A percentile compares a stretch with the other conserved stretches of the same genome.
Conservation (phyloP, 169 alveolate species). For the Plasmodium ovale region DNA sequence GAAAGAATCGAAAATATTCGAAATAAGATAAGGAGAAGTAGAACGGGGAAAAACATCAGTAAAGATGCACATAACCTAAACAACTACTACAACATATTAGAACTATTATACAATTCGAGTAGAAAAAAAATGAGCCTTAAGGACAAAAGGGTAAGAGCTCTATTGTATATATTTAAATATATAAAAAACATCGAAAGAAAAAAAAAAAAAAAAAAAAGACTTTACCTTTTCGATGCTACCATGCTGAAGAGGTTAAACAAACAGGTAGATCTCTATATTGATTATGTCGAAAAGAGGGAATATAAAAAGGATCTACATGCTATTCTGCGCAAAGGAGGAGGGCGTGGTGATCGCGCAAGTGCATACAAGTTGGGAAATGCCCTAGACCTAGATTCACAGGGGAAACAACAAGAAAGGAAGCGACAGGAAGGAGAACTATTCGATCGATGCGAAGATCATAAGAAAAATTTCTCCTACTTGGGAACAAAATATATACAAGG, state of each 20-base stretch:
- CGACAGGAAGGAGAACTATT: not conserved
- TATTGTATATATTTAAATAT: slow-evolving; percentile 52
- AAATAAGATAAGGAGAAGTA: too few relatives aligned
- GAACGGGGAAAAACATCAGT: not conserved
- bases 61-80: not conserved
- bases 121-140: slow-evolving; percentile 28
- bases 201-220: slow-evolving; percentile 32
- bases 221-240: slow-evolving; percentile 17
- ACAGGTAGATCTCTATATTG: slow-evolving; percentile 63
- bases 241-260: slow-evolving; percentile 18
- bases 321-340: not conserved
- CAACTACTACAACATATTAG: slow-evolving; percentile 44
- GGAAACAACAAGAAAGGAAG: too few relatives aligned
- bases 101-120: slow-evolving; percentile 30
- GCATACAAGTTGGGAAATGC: not conserved
- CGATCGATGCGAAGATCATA: too few relatives aligned
- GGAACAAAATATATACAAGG: slow-evolving; percentile 34
- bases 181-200: slow-evolving; percentile 29
- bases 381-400: too few relatives aligned
- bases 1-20: not conserved
- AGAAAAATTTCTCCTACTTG: not conserved
- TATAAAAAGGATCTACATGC: slow-evolving; percentile 28
- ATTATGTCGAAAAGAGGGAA: slow-evolving; percentile 31
- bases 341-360: not conserved
- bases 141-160: slow-evolving; percentile 44